phyloP scores from a whole-genome alignment of 495 filamentous ascomycete genomes.

The Talaromyces trachyspermus region DNA sequence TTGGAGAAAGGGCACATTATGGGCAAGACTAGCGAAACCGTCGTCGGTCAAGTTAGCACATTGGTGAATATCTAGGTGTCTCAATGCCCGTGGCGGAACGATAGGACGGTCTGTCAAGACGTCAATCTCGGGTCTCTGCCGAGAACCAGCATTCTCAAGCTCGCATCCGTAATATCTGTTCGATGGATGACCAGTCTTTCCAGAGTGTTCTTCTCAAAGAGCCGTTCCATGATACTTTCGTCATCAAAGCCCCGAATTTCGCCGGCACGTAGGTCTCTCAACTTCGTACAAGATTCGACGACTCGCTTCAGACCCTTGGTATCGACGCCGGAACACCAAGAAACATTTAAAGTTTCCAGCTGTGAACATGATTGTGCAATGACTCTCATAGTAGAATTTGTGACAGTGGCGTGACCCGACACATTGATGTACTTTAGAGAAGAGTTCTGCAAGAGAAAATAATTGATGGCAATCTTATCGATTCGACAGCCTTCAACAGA shows the following conservation, averaged over 20 bases:
- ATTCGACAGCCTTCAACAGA: conserved; percentile 85
- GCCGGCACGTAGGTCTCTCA: conserved; percentile 75
- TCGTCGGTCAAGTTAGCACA: conserved; percentile 65
- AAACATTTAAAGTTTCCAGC: conserved; percentile 76
- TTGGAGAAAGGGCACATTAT: conserved; percentile 72
- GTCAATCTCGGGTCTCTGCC: conserved; percentile 71
- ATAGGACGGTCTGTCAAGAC: conserved; percentile 65
- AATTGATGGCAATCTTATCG: conserved; percentile 70
- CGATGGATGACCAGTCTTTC: conserved; percentile 77
- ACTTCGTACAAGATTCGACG: conserved; percentile 58
- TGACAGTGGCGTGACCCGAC: conserved; percentile 69
- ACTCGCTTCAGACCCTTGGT: conserved; percentile 72
- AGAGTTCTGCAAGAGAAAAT: conserved; percentile 69
- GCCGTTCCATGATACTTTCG: conserved; percentile 54
- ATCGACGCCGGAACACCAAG: conserved; percentile 83
- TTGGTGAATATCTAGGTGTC: conserved; percentile 77
- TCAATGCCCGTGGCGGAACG: conserved; percentile 70
- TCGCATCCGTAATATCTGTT: conserved; percentile 63
- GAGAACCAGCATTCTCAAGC: conserved; percentile 62
- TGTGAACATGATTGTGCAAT: conserved; percentile 76
- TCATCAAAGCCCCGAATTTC: conserved; percentile 77
- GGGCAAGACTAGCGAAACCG: conserved; percentile 58
- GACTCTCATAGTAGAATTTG: conserved; percentile 79
- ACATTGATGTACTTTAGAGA: conserved; percentile 77
- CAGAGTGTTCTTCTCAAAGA: conserved; percentile 75